Conservation (phyloP, 257 asterid species). For the Prunella vulgaris region DNA sequence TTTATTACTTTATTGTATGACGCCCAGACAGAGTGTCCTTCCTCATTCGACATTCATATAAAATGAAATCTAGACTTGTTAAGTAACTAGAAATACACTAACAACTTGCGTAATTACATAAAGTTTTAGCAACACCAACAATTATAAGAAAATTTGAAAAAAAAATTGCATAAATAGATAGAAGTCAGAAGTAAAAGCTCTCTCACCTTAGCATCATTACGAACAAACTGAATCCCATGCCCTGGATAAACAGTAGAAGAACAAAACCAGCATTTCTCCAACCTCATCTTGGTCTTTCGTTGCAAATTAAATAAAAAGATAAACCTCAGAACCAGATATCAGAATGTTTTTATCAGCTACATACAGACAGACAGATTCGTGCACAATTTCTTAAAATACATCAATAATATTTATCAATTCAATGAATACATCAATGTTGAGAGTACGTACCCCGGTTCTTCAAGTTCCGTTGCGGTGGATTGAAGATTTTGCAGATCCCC, state of each 20-base stretch:
- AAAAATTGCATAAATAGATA: not conserved
- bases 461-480: too few relatives aligned
- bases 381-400: too few relatives aligned
- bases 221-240: constrained; percentile 86
- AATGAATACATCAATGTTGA: too few relatives aligned
- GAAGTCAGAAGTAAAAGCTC: not conserved
- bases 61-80: not conserved
- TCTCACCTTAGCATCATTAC: constrained; percentile 81
- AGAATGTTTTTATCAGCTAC: too few relatives aligned
- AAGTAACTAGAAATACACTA: not conserved
- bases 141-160: not conserved
- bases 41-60: too few relatives aligned
- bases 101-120: not conserved
- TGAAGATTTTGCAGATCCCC: too few relatives aligned
- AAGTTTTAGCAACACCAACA: constrained; percentile 4
- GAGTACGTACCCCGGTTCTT: too few relatives aligned
- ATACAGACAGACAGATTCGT: too few relatives aligned
- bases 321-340: not conserved
- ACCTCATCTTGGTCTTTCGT: constrained; percentile 51
- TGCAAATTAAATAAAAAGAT: not conserved
- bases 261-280: constrained; percentile 95
- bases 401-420: too few relatives aligned
- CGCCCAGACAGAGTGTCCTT: too few relatives aligned
- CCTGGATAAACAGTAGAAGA: constrained; percentile 83
- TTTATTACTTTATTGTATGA: too few relatives aligned